Percentiles rank a stretch among this genome's conserved stretches.
These are phyloP conservation scores for Fagopyrum homotropicum DNA, from an alignment of 148 eudicot genomes.

Conservation along the genomic window DNA sequence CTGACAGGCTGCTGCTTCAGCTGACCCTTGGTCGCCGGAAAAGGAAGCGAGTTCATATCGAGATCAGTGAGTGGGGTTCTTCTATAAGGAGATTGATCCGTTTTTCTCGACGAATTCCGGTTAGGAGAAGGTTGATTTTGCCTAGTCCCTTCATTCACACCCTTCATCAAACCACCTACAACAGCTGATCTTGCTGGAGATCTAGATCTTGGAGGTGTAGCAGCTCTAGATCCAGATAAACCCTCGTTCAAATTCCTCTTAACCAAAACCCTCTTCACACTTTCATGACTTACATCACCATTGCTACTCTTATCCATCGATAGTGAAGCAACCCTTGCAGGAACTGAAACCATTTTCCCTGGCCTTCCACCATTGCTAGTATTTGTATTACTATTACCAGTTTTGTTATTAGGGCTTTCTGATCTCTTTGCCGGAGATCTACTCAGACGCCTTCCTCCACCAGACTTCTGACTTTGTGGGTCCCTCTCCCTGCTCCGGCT, in stretches of 20 bases:
- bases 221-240: constrained; percentile 17
- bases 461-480: constrained; percentile 30
- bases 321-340: constrained; percentile 60
- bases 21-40: constrained; percentile 16
- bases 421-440: constrained; percentile 78
- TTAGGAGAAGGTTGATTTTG: constrained; percentile 47
- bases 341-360: constrained; percentile 86
- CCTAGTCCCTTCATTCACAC: constrained; percentile 8
- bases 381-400: background rate
- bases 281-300: constrained; percentile 21
- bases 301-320: constrained; percentile 46
- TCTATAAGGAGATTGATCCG: constrained; percentile 73
- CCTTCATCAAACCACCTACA: constrained; percentile 6
- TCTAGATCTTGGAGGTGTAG: constrained; percentile 41
- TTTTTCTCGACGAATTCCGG: constrained; percentile 72
- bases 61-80: constrained; percentile 81
- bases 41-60: constrained; percentile 50
- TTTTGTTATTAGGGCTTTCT: constrained; percentile 39
- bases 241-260: constrained; percentile 51
- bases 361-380: constrained; percentile 31
- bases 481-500: constrained; percentile 85
- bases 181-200: constrained; percentile 28
- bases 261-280: constrained; percentile 65
- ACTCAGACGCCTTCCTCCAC: constrained; percentile 67
- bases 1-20: constrained; percentile 26